phyloP scores from a whole-genome alignment of 441 rosid genomes.

The Omphalea diandra region DNA sequence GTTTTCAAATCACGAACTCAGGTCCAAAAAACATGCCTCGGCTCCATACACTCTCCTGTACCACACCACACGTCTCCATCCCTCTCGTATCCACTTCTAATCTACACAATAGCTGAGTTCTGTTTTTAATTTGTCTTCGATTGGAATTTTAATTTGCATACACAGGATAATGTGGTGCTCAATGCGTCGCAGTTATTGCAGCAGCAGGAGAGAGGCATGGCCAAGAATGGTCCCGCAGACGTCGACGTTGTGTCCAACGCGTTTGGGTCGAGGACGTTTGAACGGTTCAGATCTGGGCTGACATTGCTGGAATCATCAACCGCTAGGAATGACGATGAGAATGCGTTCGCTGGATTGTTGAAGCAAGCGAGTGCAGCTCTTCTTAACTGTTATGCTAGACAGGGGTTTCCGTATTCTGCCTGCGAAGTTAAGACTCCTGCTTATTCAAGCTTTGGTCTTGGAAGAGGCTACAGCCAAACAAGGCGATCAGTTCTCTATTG shows the following conservation, averaged over 20 bases:
- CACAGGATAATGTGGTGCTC: no score
- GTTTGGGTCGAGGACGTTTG: conserved; percentile 61
- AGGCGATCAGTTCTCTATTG: conserved; percentile 47
- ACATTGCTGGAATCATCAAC: conserved; percentile 68
- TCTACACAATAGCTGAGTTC: no score
- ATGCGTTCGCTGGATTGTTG: conserved; percentile 54
- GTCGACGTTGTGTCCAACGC: conserved; percentile 68
- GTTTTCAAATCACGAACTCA: conserved; percentile 8
- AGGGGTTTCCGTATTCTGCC: conserved; percentile 48
- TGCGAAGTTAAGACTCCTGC: conserved; percentile 87
- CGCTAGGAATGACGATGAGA: conserved; percentile 50
- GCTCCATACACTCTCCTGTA: no score
- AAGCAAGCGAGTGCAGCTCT: conserved; percentile 78
- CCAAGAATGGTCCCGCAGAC: conserved; percentile 84
- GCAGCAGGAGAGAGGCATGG: conserved; percentile 73
- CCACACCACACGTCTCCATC: no score
- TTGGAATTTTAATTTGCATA: background rate
- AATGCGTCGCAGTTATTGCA: conserved; percentile 62
- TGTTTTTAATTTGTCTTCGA: background rate
- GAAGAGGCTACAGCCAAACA: conserved; percentile 54
- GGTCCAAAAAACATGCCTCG: no score
- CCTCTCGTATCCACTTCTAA: no score
- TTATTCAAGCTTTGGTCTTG: conserved; percentile 64
- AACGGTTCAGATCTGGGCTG: conserved; percentile 72
- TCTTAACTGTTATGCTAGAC: conserved; percentile 75